These are phyloP conservation scores for Stachybotrys chlorohalonatus DNA, from an alignment of 2,329 filamentous ascomycete genomes.

Conservation along the genomic window DNA sequence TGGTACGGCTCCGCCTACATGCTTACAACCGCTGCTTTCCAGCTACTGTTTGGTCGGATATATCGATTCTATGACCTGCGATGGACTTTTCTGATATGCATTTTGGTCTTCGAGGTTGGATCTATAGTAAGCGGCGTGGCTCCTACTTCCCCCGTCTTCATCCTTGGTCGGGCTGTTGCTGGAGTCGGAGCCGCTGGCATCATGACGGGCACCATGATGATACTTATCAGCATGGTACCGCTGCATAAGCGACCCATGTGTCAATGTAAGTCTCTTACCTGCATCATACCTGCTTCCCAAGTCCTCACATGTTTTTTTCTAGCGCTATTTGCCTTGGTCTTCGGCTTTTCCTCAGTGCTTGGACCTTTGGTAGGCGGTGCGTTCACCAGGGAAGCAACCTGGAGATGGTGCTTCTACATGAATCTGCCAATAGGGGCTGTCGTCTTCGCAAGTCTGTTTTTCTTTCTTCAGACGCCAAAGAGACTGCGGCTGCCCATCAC, in stretches of 20 bases:
- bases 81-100: conserved; percentile 34
- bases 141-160: conserved; percentile 43
- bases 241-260: conserved; percentile 52
- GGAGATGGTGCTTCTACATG: conserved; percentile 52
- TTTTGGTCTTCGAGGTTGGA: conserved; percentile 45
- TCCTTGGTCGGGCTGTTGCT: conserved; percentile 47
- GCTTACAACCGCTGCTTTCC: conserved; percentile 46
- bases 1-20: conserved; percentile 57
- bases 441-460: conserved; percentile 37
- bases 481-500: conserved; percentile 18
- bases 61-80: conserved; percentile 46
- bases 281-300: neutral
- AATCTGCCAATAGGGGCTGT: conserved; percentile 47
- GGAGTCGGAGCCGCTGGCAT: conserved; percentile 48
- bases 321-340: conserved; percentile 43
- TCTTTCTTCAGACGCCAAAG: conserved; percentile 36
- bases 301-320: conserved; percentile 1
- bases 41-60: conserved; percentile 43
- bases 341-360: conserved; percentile 43
- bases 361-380: conserved; percentile 46
- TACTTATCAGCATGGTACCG: conserved; percentile 49
- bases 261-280: conserved; percentile 26
- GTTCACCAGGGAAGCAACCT: conserved; percentile 37
- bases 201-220: conserved; percentile 46
- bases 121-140: conserved; percentile 46